phyloP scores from a whole-genome alignment of 495 filamentous ascomycete species.

The Penicillium ochrochloron region DNA sequence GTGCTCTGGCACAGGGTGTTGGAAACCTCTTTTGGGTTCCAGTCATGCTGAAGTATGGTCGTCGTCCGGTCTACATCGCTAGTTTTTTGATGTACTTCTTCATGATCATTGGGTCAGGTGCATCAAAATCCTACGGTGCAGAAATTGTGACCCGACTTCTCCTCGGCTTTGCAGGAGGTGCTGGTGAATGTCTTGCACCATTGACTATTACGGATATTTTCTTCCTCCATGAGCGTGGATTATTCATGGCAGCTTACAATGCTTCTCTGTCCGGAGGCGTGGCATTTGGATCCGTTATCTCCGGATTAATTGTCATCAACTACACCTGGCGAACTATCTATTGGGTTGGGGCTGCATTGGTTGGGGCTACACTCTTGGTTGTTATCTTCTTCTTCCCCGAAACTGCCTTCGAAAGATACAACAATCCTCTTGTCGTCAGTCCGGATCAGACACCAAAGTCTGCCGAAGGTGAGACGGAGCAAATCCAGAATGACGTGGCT shows the following conservation, averaged over 20 bases:
- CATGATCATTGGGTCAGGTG: constrained; percentile 48
- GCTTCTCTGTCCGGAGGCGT: constrained; percentile 13
- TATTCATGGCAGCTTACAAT: constrained; percentile 38
- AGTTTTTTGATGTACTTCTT: constrained; percentile 51
- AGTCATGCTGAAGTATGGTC: constrained; percentile 55
- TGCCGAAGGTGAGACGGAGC: neutral
- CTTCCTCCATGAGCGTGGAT: constrained; percentile 60
- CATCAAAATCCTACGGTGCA: constrained; percentile 44
- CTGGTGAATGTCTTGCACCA: constrained; percentile 54
- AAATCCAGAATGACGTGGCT: neutral
- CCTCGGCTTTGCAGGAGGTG: constrained; percentile 54
- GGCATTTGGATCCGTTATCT: constrained; percentile 4
- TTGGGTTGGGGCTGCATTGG: constrained; percentile 8
- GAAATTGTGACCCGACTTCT: constrained; percentile 51
- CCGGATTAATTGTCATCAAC: constrained; percentile 12
- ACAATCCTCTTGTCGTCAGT: neutral
- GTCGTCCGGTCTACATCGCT: constrained; percentile 55
- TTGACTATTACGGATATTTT: constrained; percentile 59
- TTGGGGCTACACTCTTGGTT: constrained; percentile 6
- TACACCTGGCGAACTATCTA: constrained; percentile 15
- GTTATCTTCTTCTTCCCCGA: constrained; percentile 8
- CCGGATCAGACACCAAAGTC: neutral
- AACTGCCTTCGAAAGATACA: constrained; percentile 11
- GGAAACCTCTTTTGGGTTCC: constrained; percentile 60
- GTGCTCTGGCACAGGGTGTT: constrained; percentile 51